Evolutionary conservation across 2,329 filamentous ascomycete genomes (phyloP), one percentile per base, ranked within the genome.

Genomic region (Periconia sp.): DNA sequence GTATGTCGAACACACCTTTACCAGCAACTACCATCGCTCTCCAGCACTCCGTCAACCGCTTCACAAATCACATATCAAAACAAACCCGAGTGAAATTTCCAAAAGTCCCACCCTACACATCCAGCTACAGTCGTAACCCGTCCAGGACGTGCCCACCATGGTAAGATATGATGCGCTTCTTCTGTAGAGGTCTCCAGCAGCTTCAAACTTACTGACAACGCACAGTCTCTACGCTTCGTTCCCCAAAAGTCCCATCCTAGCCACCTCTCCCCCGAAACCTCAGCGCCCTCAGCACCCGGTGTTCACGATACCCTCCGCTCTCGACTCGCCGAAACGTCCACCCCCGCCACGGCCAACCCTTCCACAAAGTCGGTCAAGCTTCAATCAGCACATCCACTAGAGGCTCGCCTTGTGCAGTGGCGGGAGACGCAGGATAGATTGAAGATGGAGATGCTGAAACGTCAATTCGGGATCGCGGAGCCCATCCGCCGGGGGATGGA

Each of bases 401-500:
- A 97, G 79, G 82, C 90, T 50, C 92, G 94, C 58, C 89, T 99
- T 54, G 85, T 88, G 69, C 84, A 87, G 71, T 99, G 94, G 94
- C 90, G 93, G 76, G 82, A 87, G 54, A 96, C 92, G 41, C 93
- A 97, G 78, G 89, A 96, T 66, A 75, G 80, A 33, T 77, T 96
- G 72, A 94, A 95, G 77, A 94, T 96, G 90, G 87, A 92, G 78
- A 83, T 86, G 49, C 84, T 97, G 66, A 87, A 91, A 60, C 89
- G 91, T 62, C 87, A 91, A 45, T 97, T 92, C 75, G 94, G 94
- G 61, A 88, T 97, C 67, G 91, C 90, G 23, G 94, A 97, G 83
- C 94, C 94, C 2, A 86, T 97, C 66, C 86, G 92, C 53, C 86
- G 93, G 50, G 90, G 88, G 57, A 97, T 99, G 94, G 94, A 99